Evolutionary conservation across 345 rosid genomes (phyloP).

Genomic region (Citrus glauca): DNA sequence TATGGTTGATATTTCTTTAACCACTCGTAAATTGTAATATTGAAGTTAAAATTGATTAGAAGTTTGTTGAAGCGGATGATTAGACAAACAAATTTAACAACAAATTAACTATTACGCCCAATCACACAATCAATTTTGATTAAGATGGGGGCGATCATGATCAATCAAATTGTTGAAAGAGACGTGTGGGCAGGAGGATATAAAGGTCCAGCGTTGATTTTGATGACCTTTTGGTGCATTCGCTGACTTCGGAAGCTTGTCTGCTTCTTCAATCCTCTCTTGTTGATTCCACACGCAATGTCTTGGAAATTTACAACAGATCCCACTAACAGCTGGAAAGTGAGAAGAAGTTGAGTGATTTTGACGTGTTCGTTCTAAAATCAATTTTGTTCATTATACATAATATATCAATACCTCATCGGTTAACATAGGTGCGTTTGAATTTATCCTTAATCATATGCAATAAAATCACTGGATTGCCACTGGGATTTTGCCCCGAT

Average conservation of each 20-base stretch:
- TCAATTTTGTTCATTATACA: neutral
- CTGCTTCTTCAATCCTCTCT: neutral
- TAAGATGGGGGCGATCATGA: neutral
- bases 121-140: neutral
- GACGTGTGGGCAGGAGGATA: neutral
- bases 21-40: too few relatives aligned
- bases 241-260: slow-evolving; percentile 14
- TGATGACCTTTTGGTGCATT: neutral
- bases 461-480: too few relatives aligned
- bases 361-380: neutral
- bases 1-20: too few relatives aligned
- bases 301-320: neutral
- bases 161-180: neutral
- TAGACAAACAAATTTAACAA: too few relatives aligned
- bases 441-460: too few relatives aligned
- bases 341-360: neutral
- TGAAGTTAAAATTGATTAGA: too few relatives aligned
- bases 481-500: too few relatives aligned
- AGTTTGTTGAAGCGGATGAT: too few relatives aligned
- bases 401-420: neutral
- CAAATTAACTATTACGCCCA: neutral
- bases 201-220: slow-evolving; percentile 1
- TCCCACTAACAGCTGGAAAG: slow-evolving; percentile 11
- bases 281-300: slow-evolving; percentile 16
- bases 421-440: neutral